Evolutionary conservation across 1,139 yeast species (phyloP), one percentile per base, ranked within the genome.

Genomic region (Kurtzmaniella quercitrusa): DNA sequence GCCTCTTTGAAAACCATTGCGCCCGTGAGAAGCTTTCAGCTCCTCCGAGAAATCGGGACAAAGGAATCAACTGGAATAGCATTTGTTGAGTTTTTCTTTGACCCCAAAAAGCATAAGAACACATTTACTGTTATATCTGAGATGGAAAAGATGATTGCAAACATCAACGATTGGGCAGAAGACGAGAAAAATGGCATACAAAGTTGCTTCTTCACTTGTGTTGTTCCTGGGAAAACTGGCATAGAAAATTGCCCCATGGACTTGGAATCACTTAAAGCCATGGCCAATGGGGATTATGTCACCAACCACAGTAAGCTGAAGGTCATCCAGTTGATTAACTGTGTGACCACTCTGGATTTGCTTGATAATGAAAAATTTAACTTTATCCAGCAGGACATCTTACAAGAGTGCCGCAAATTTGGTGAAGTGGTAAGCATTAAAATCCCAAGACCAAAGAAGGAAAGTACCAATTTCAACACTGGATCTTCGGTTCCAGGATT

Each of bases 281-380:
- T 71, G 45, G 77, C 66, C 1, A 57, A 60, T 34, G 70, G 68
- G 47, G 69, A 70, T 48, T 50, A 56, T 37, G 69, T 63, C 1
- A 52, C 60, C 2, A 58, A 65, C 2, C 79, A 72, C 44, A 63
- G 67, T 3, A 62, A 62, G 42, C 78, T 88, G 55, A 72, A 62
- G 11, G 90, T 85, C 0, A 59, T 90, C 21, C 81, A 84, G 49
- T 60, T 90, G 11, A 62, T 86, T 40, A 90, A 90, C 55, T 67
- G 81, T 36, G 75, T 87, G 1, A 75, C 85, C 1, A 76, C 84
- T 1, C 79, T 78, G 44, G 95, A 88, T 48, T 62, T 85, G 43
- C 63, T 73, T 18, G 80, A 81, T 42, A 79, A 75, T 40, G 62
- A 60, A 0, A 77, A 70, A 41, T 77, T 70, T 47, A 63, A 70